Evolutionary conservation across 768 basidiomycete genomes (phyloP), one percentile per base, ranked within the genome.

Genomic region (Brasilioporus rufonigricans): DNA sequence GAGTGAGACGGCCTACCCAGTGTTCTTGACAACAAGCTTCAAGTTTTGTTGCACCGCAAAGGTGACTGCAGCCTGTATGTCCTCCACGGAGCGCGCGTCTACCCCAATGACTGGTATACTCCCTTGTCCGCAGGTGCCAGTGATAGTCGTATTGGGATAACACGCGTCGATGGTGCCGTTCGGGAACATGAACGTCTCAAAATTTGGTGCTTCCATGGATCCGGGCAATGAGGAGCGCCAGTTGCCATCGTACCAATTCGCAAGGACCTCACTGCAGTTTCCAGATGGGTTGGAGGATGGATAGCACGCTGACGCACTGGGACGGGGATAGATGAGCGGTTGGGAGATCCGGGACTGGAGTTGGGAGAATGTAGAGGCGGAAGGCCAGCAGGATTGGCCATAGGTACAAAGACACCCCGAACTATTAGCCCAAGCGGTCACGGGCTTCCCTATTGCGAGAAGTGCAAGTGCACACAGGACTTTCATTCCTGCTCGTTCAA

Each of bases 201-300:
- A 73, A 38, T 74, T 72, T 0, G 61, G 46, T 5, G 53, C 43
- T 52, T 80, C 69, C 71, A 75, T 73, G 1, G 75, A 66, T 3
- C 79, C 78, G 10, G 78, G 61, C 21, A 74, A 65, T 24, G 71
- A 64, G 0, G 78, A 56, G 1, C 77, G 74, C 77, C 78, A 80
- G 46, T 49, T 64, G 0, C 75, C 76, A 36, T 79, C 64, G 5
- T 6, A 4, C 54, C 68, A 70, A 12, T 67, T 63, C 2, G 57
- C 52, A 5, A 52, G 41, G 11, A 76, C 69, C 0, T 61, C 71
- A 0, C 65, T 56, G 53, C 79, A 80, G 43, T 76, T 75, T 1
- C 70, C 72, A 5, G 73, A 73, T 3, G 73, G 69, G 9, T 61
- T 13, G 1, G 54, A 55, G 3, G 47, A 24, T 0, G 54, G 56